Evolutionary conservation across 345 rosid species (phyloP).

Genomic region (Bruguiera sexangula): DNA sequence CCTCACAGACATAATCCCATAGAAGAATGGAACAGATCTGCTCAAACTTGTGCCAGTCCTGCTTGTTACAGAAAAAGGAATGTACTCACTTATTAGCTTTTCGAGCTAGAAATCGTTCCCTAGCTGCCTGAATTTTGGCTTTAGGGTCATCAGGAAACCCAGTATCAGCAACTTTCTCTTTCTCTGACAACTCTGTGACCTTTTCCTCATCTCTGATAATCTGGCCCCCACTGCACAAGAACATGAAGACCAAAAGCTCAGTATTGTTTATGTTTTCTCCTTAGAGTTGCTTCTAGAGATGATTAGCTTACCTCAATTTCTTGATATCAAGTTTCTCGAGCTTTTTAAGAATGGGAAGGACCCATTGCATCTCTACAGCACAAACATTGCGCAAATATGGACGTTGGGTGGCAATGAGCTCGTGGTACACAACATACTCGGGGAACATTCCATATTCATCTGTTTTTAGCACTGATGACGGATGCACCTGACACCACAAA

Average conservation of each 20-base stretch:
- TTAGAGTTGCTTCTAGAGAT: not conserved
- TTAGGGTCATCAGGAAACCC: slow-evolving; percentile 36
- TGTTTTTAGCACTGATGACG: slow-evolving; percentile 63
- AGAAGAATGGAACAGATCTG: not conserved
- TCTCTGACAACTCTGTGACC: slow-evolving; percentile 24
- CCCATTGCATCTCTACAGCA: slow-evolving; percentile 70
- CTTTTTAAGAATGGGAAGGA: slow-evolving; percentile 57
- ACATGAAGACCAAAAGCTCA: not conserved
- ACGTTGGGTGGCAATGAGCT: slow-evolving; percentile 73
- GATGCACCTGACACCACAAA: slow-evolving; percentile 61
- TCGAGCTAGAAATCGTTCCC: slow-evolving; percentile 87
- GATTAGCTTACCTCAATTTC: slow-evolving; percentile 62
- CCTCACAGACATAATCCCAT: not conserved
- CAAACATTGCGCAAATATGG: slow-evolving; percentile 84
- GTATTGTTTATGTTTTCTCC: not conserved
- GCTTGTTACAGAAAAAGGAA: not conserved
- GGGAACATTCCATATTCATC: slow-evolving; percentile 75
- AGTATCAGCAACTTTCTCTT: slow-evolving; percentile 24
- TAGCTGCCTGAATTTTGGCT: slow-evolving; percentile 75
- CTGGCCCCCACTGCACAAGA: slow-evolving; percentile 47
- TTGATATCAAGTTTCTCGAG: slow-evolving; percentile 57
- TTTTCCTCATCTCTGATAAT: slow-evolving; percentile 33
- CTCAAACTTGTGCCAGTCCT: not conserved
- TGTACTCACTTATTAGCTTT: slow-evolving; percentile 50
- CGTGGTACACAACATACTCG: slow-evolving; percentile 74